A percentile compares a stretch with the other conserved stretches of the same genome.
These are phyloP conservation scores for Peterozyma toletana DNA, from an alignment of 805 yeast genomes.

Conservation along the genomic window DNA sequence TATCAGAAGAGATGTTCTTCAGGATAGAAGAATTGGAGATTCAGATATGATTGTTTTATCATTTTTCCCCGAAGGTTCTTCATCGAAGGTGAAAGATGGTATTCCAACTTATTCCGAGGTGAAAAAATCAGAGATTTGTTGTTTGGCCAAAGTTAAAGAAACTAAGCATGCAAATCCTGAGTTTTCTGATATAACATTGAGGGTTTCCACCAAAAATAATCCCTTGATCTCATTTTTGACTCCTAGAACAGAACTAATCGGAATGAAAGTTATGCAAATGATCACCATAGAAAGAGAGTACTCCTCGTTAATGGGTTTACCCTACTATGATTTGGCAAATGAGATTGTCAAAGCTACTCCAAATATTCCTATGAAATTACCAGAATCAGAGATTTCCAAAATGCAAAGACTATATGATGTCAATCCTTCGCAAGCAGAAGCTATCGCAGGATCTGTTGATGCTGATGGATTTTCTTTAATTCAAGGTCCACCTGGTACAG, in stretches of 20 bases:
- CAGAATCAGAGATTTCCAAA: slow-evolving; percentile 27
- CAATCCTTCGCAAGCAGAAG: slow-evolving; percentile 86
- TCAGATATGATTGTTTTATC: slow-evolving; percentile 70
- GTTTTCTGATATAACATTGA: slow-evolving; percentile 65
- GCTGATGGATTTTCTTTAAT: slow-evolving; percentile 78
- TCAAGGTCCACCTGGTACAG: slow-evolving; percentile 99
- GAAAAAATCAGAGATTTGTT: slow-evolving; percentile 33
- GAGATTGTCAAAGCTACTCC: slow-evolving; percentile 66
- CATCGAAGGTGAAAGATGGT: slow-evolving; percentile 13
- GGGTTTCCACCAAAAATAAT: slow-evolving; percentile 50
- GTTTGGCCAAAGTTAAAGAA: slow-evolving; percentile 77
- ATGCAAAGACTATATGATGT: slow-evolving; percentile 49
- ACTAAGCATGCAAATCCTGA: slow-evolving; percentile 60
- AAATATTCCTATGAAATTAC: slow-evolving; percentile 28
- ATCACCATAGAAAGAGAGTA: slow-evolving; percentile 91
- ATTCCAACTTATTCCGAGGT: slow-evolving; percentile 24
- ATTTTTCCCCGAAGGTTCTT: slow-evolving; percentile 31
- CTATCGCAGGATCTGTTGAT: slow-evolving; percentile 67
- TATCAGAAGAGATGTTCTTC: slow-evolving; percentile 42
- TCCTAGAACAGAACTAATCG: slow-evolving; percentile 58
- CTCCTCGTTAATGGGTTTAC: slow-evolving; percentile 73
- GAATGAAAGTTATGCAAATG: slow-evolving; percentile 77
- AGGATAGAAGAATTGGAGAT: slow-evolving; percentile 55
- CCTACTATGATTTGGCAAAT: slow-evolving; percentile 69
- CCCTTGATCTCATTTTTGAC: slow-evolving; percentile 47